A percentile compares a stretch with the other conserved stretches of the same genome.
Conservation (phyloP, 345 rosid genomes). For the Corchorus capsularis region DNA sequence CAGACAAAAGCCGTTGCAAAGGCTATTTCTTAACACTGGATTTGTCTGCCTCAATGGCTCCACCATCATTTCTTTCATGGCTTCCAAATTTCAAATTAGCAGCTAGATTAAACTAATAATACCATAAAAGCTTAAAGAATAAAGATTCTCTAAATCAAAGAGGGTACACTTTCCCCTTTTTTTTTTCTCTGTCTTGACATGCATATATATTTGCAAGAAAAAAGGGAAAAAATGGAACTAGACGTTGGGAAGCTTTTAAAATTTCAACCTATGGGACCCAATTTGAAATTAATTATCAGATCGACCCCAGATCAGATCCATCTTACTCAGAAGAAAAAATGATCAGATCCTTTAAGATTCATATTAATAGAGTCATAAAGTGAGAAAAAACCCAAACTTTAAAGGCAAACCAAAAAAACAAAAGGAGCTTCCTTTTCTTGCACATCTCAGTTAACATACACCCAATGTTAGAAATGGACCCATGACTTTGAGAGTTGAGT, state of each 20-base stretch:
- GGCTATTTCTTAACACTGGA: too few species aligned
- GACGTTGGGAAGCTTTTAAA: conserved; percentile 13
- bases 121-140: not conserved
- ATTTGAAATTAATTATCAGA: not conserved
- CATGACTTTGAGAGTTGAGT: not conserved
- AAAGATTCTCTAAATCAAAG: not conserved
- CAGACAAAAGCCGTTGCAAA: conserved; percentile 12
- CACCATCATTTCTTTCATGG: not conserved
- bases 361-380: not conserved
- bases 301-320: not conserved
- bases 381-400: not conserved
- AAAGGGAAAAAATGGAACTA: not conserved
- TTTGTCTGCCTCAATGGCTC: not conserved
- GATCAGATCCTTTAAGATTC: not conserved
- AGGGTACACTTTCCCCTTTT: not conserved
- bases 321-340: not conserved
- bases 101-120: not conserved
- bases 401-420: too few species aligned
- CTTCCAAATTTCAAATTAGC: not conserved
- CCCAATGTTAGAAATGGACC: not conserved
- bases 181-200: not conserved
- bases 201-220: not conserved
- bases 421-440: not conserved
- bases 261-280: not conserved
- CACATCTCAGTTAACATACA: not conserved